Conservation (phyloP, 2,329 filamentous ascomycete species). For the Pseudodiploospora longispora region DNA sequence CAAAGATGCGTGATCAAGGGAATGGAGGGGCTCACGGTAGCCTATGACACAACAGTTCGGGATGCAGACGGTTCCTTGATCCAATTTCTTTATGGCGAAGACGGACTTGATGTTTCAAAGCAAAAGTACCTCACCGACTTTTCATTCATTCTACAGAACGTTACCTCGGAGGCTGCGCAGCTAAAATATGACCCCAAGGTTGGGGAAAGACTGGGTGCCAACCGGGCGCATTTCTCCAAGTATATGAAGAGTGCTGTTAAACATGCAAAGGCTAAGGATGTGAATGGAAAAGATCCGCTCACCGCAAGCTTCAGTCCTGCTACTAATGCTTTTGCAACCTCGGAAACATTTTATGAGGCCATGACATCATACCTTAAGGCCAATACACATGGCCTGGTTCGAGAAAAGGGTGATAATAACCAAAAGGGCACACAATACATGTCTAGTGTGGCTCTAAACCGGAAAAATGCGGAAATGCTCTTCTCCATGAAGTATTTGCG, state of each 20-base stretch:
- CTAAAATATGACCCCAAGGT: conserved; percentile 56
- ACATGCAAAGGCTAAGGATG: conserved; percentile 49
- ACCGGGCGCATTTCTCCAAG: conserved; percentile 56
- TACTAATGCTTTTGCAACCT: conserved; percentile 75
- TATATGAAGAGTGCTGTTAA: conserved; percentile 79
- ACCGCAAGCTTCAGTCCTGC: conserved; percentile 66
- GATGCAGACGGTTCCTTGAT: conserved; percentile 90
- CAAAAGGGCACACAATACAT: conserved; percentile 9
- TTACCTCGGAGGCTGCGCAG: conserved; percentile 69
- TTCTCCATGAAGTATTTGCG: conserved; percentile 89
- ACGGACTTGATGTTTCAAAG: conserved; percentile 89
- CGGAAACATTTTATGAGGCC: conserved; percentile 71
- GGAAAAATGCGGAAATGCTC: conserved; percentile 73
- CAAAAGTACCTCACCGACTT: conserved; percentile 88
- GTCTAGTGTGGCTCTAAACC: conserved; percentile 38
- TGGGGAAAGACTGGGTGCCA: conserved; percentile 37
- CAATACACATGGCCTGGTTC: conserved; percentile 58
- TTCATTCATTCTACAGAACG: conserved; percentile 81
- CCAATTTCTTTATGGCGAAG: conserved; percentile 94
- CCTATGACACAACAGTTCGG: conserved; percentile 89
- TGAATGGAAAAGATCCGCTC: conserved; percentile 65
- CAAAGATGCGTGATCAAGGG: conserved; percentile 97
- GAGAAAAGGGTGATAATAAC: conserved; percentile 33
- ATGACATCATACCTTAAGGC: conserved; percentile 70
- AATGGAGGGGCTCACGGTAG: conserved; percentile 87